Evolutionary conservation across 768 basidiomycete species (phyloP), one percentile per base, ranked within the genome.

Genomic region (Psilocybe cyanescens): DNA sequence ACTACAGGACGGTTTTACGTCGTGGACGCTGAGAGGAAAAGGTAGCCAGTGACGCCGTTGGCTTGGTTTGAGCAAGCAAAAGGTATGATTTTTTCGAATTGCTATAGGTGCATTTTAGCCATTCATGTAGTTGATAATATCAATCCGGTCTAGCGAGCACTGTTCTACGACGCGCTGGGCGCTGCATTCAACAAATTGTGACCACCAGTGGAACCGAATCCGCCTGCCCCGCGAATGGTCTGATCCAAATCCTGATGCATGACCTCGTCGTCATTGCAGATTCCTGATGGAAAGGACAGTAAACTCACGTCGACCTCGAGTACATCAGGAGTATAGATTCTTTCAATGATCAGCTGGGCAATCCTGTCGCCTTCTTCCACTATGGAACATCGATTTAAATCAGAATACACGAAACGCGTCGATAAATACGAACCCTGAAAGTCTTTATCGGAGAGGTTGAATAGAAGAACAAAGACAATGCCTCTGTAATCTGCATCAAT

Each of bases 401-500:
- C 14, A 51, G 58, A 45, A 12, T 39, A n/a, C 45, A 46, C 30
- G 55, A 61, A 17, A 19, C n/a, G 44, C 46, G 48, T 55, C 17
- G 5, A 47, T 19, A 3, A 9, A 45, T 37, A 46, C 16, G 16
- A 24, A 49, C 95, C 89, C 75, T 90, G 78, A 71, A 98, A 99
- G 68, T 98, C 94, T 60, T 86, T 80, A 73, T 97, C 94, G 0
- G 91, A 91, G 58, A 89, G 85, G 72, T 99, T 99, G 85, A 94
- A 98, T 47, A 99, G 81, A 30, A 99, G 81, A 37, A 99, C 93
- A 70, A 90, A 95, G 49, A 99, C 86, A 11, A 87, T 79, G 19
- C 97, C 97, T 56, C 97, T 84, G 75, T 99, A 99, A 74, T 99
- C 97, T 6, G 94, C 93, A 65, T 99, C 97, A 54, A 99, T 86